Evolutionary conservation across 495 filamentous ascomycete species (phyloP).

Genomic region (Massariosphaeria phaeospora): DNA sequence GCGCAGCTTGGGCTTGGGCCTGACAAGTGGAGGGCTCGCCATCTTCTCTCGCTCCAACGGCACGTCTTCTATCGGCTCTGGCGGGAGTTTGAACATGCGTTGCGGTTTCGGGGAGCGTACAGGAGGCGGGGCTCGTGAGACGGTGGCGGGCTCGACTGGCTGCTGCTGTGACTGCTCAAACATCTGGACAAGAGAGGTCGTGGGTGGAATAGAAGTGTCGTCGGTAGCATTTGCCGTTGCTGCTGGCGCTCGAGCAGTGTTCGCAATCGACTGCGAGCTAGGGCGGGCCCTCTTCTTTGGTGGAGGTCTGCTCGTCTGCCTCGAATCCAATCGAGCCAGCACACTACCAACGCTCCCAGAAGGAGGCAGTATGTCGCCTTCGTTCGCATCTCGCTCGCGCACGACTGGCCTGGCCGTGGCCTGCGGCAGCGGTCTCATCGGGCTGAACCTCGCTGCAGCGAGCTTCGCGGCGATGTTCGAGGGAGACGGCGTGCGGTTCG

Average conservation of each 20-base stretch:
- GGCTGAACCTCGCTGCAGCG: slow-evolving; percentile 30
- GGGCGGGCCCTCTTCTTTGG: not conserved
- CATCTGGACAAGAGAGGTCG: slow-evolving; percentile 55
- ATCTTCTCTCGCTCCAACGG: not conserved
- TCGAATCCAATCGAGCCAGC: slow-evolving; percentile 18
- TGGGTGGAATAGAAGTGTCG: slow-evolving; percentile 51
- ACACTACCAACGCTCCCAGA: slow-evolving; percentile 25
- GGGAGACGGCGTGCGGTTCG: slow-evolving; percentile 24
- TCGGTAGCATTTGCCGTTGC: slow-evolving; percentile 40
- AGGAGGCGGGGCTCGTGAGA: slow-evolving; percentile 17
- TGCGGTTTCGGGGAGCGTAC: slow-evolving; percentile 34
- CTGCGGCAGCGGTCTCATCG: slow-evolving; percentile 15
- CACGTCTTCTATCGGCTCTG: slow-evolving; percentile 1
- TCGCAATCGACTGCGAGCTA: slow-evolving; percentile 4
- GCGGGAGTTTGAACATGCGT: slow-evolving; percentile 8
- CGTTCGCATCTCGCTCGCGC: slow-evolving; percentile 11
- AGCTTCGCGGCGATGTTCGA: slow-evolving; percentile 36
- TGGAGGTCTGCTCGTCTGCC: not conserved
- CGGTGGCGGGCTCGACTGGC: not conserved
- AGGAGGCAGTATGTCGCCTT: slow-evolving; percentile 26
- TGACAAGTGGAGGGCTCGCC: not conserved
- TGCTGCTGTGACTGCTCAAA: slow-evolving; percentile 48
- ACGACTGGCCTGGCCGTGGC: not conserved
- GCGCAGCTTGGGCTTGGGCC: slow-evolving; percentile 16
- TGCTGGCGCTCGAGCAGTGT: not conserved